Evolutionary conservation across 2,329 filamentous ascomycete species (phyloP).

Genomic region (Trichophyton rubrum): DNA sequence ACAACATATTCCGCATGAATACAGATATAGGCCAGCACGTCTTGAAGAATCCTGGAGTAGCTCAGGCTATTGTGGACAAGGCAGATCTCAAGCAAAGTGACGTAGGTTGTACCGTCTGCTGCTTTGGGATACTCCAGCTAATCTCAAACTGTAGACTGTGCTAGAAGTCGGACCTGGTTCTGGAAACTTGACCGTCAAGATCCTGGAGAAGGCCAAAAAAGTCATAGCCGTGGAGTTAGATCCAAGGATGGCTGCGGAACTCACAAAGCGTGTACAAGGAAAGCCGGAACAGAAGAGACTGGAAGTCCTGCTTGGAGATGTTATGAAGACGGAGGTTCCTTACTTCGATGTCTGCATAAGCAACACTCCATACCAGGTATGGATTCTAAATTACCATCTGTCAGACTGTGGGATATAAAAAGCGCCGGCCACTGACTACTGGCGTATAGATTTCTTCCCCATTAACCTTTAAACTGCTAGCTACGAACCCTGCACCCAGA

Average conservation of each 20-base stretch:
- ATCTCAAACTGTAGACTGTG: constrained; percentile 46
- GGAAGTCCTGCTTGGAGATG: constrained; percentile 80
- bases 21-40: constrained; percentile 83
- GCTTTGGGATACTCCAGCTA: background rate
- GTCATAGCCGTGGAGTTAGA: constrained; percentile 83
- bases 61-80: constrained; percentile 72
- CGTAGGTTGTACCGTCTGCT: constrained; percentile 22
- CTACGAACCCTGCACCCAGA: constrained; percentile 67
- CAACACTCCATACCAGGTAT: constrained; percentile 59
- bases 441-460: constrained; percentile 64
- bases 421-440: background rate
- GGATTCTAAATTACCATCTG: constrained; percentile 1
- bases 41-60: constrained; percentile 79
- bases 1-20: constrained; percentile 97
- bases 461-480: constrained; percentile 78
- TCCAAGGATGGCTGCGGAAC: constrained; percentile 89
- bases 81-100: constrained; percentile 81
- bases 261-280: constrained; percentile 86
- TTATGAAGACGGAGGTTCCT: constrained; percentile 74
- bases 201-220: constrained; percentile 75
- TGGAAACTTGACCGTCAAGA: constrained; percentile 77
- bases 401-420: background rate
- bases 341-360: constrained; percentile 74
- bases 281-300: constrained; percentile 72
- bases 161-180: constrained; percentile 88